Evolutionary conservation across 257 asterid species (phyloP).

Genomic region (Thymus mandschuricus): DNA sequence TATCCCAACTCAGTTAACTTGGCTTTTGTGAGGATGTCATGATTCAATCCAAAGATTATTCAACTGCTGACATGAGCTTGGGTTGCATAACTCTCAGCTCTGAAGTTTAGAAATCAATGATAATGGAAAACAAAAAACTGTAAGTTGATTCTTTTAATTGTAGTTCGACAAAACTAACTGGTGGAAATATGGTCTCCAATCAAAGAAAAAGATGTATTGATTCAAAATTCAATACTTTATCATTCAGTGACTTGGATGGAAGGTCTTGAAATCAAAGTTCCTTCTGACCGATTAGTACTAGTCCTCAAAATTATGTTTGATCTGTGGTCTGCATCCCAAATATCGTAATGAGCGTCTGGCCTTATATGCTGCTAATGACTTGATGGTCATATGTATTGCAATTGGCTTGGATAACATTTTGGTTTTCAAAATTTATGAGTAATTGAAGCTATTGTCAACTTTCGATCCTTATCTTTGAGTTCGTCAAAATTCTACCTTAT

Average conservation of each 20-base stretch:
- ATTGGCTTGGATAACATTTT: not conserved
- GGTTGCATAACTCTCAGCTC: not conserved
- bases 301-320: not conserved
- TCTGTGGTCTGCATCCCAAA: conserved; percentile 13
- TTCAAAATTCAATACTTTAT: not conserved
- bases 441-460: not conserved
- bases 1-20: not conserved
- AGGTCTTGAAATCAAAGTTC: not conserved
- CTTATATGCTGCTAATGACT: conserved; percentile 17
- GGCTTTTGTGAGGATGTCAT: not conserved
- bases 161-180: not conserved
- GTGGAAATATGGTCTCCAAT: not conserved
- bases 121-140: not conserved
- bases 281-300: conserved; percentile 18
- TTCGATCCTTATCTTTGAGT: not conserved
- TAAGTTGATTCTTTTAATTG: not conserved
- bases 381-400: not conserved
- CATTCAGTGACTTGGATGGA: not conserved
- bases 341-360: not conserved
- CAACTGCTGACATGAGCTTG: conserved; percentile 17
- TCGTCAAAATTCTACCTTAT: too few species aligned
- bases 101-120: not conserved
- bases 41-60: not conserved
- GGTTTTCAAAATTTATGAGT: not conserved
- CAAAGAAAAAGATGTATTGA: conserved; percentile 4